Evolutionary conservation across 192 early-diverging fungal genomes (phyloP), one percentile per base, ranked within the genome.

Genomic region (Spizellomyces punctatus): DNA sequence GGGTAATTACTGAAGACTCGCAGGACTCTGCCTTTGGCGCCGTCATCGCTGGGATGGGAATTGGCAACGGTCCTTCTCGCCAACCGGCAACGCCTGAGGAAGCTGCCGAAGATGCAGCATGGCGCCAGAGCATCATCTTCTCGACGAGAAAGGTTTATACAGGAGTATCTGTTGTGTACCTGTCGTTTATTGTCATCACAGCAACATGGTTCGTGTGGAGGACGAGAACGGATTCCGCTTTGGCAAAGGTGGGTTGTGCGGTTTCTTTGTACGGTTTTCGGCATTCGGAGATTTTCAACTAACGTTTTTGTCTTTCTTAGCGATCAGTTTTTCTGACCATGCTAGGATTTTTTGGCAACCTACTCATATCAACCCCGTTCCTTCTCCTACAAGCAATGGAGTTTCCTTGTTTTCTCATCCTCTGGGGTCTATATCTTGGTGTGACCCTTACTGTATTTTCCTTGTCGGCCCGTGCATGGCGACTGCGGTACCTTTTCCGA

Each of bases 401-500:
- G 0, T 58, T 74, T 14, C 75, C 75, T 5, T 76, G 75, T 56
- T 64, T 63, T 21, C 10, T 76, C 7, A 58, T 76, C 45, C 36
- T 76, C 0, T 58, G 50, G 17, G 41, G 27, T 8, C 17, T 65
- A 6, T 71, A 76, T 49, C 27, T 76, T n/a, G 75, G 75, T 41
- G 56, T 64, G 47, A 17, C 69, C 7, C 65, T 71, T 6, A 65
- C 56, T 12, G 36, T 76, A n/a, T 76, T 76, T 60, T 76, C 75
- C 9, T 43, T 76, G 27, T 46, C 68, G 10, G 63, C 68, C 7
- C 75, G 75, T 6, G 75, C 69, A 4, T 66, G 60, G 58, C 67
- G 75, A 4, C 47, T 76, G 0, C 61, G 69, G n/a, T 64, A 58
- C 56, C 43, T 76, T 14, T 76, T 66, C 55, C 66, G 67, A n/a